Evolutionary conservation across 129 eudicot species (phyloP), one percentile per base, ranked within the genome.

Genomic region (Flaveria bidentis): DNA sequence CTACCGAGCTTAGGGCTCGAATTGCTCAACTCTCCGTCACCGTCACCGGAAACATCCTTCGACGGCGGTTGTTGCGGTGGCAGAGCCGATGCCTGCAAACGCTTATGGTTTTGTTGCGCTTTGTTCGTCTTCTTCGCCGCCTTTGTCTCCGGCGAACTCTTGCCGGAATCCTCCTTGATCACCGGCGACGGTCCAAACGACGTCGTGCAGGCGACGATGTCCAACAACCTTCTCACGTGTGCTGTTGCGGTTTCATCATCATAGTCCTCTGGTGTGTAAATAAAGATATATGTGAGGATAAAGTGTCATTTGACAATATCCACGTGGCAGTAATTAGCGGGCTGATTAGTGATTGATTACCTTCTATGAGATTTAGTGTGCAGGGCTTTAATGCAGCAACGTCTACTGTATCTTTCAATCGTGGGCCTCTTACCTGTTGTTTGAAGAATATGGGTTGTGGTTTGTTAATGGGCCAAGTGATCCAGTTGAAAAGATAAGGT

Each of bases 191-290:
- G 96, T 12, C 99, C 99, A 52, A 89, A 95, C 77, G 92, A 76
- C 82, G 97, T 87, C 79, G 99, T 95, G 85, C 97, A 95, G 13
- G 97, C 96, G 47, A 95, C 95, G 45, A 95, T 89, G 78, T 95
- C 99, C 79, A 95, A 86, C 79, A 95, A 73, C 75, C 96, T 65
- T 75, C 97, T 73, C 60, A 95, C 95, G 69, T 95, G 99, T 89
- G 92, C 92, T 71, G 89, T 88, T 20, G 96, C 97, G 83, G 91
- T 84, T 70, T 75, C 91, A 17, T 80, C 88, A 81, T 91, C 89
- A 75, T 95, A 95, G 79, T 84, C 96, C 97, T 95, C 99, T 95
- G 89, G 89, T 42, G 52, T n/a, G 81, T 58, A 58, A 75, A 60
- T 46, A 68, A 60, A 26, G 50, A 56, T 52, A 49, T 28, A 7